Base-by-base conservation (phyloP, 495 filamentous ascomycete genomes). In the Annulohypoxylon nitens region DNA sequence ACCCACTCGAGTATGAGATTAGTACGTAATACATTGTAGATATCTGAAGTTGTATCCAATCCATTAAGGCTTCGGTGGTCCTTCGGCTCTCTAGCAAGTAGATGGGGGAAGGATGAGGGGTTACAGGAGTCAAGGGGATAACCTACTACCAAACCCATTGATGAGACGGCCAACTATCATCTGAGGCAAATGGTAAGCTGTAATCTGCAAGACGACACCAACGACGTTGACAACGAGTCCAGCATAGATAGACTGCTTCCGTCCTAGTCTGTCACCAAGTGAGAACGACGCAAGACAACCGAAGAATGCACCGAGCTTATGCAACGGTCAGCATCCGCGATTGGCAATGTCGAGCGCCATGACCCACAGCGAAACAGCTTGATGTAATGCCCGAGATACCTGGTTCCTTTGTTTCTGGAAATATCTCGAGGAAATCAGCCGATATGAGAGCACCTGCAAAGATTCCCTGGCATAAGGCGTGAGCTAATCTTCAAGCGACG, bases 291-390 rank as follows among this genome's bases (percentile, higher is more conserved):
- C 64, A 34, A 81, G 64, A 41, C 74, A 77, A n/a, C 79, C 79
- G 62, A 80, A 71, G 66, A 78, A 78, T 43, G 77, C 75, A 48
- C 78, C 78, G 41, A 91, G 75, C 74, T 92, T 88, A 82, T 90
- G 91, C 36, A 85, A 80, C 14, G 86, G 67, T 75, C 72, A 75
- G 67, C 72, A 75, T 55, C 45, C 53, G 58, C 36, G 72, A 61
- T 75, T 65, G 54, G 72, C 59, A 55, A 51, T 47, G 43, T 54
- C 54, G 23, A 60, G 33, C 41, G 26, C 59, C 34, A 64, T 18
- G 72, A 74, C 78, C 63, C 64, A 78, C 78, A 18, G 77, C 79
- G 67, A 80, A 81, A 43, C 77, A 81, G 47, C 78, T 79, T 1
- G 80, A 78, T 6, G 78, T 81, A 51, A 81, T 80, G 30, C 78